phyloP scores from a whole-genome alignment of 2,329 filamentous ascomycete genomes.

The Nannizziopsis barbatae region DNA sequence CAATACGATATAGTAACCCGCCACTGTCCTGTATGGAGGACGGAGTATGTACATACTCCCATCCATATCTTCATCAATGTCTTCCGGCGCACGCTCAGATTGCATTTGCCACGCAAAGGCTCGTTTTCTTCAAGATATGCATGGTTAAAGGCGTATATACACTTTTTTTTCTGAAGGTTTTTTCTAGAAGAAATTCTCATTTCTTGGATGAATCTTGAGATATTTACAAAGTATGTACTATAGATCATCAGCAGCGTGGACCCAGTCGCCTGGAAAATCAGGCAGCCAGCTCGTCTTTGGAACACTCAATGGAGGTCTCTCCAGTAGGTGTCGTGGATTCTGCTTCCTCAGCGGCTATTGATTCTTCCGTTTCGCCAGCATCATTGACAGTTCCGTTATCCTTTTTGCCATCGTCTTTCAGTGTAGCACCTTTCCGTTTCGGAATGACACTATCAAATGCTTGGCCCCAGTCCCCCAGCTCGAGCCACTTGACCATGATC shows the following conservation, averaged over 20 bases:
- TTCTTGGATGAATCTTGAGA: too few species aligned
- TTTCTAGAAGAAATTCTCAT: too few species aligned
- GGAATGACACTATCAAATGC: conserved; percentile 85
- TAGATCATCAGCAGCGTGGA: too few species aligned
- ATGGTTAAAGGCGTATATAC: neutral
- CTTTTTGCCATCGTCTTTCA: conserved; percentile 10
- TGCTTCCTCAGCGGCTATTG: neutral
- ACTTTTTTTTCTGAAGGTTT: too few species aligned
- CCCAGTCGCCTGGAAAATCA: too few species aligned
- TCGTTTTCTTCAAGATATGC: too few species aligned
- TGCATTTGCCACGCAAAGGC: neutral
- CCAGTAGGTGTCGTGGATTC: neutral
- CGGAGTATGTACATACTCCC: too few species aligned
- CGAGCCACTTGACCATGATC: conserved; percentile 90
- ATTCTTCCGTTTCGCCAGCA: conserved; percentile 4
- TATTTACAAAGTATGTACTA: too few species aligned
- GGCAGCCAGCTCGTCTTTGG: too few species aligned
- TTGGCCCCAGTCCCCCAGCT: conserved; percentile 79
- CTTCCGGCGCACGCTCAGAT: neutral
- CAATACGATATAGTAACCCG: neutral
- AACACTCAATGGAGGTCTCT: too few species aligned
- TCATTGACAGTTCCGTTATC: conserved; percentile 1
- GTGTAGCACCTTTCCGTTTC: conserved; percentile 53
- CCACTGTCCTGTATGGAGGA: too few species aligned
- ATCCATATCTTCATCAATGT: too few species aligned